Evolutionary conservation across 1,139 yeast species (phyloP).

Genomic region (Sugiyamaella pinicola): DNA sequence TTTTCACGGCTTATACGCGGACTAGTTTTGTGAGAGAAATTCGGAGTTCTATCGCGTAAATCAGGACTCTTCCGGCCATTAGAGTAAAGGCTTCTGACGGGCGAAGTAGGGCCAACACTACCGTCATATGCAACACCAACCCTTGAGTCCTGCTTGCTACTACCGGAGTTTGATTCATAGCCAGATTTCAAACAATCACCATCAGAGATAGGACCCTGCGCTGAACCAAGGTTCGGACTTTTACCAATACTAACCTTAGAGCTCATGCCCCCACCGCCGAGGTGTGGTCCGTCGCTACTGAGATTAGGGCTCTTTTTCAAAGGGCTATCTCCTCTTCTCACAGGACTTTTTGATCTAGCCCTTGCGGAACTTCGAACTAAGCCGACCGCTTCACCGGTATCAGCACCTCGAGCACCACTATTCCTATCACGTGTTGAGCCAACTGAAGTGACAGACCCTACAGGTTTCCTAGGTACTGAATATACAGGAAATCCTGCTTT

Average conservation of each 20-base stretch:
- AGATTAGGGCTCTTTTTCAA: no score
- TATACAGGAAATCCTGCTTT: conserved; percentile 16
- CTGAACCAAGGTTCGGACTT: no score
- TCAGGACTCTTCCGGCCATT: background rate
- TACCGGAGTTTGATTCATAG: no score
- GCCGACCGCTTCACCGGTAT: background rate
- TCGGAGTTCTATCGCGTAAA: background rate
- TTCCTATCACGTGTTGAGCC: background rate
- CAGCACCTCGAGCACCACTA: background rate
- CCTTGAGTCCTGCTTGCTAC: no score
- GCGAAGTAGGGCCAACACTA: background rate
- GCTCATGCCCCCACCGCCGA: no score
- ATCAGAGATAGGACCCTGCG: no score
- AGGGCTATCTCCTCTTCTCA: background rate
- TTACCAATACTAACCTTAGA: no score
- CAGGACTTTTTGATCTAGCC: conserved; percentile 12
- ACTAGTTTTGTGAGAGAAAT: background rate
- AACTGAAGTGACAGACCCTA: conserved; percentile 6
- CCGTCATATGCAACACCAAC: no score
- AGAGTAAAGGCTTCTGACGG: background rate
- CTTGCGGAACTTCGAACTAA: conserved; percentile 4
- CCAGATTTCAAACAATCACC: no score
- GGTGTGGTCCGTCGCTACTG: no score
- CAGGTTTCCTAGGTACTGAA: conserved; percentile 12
- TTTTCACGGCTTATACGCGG: background rate